Base-by-base conservation (phyloP, 371 early-diverging fungal species). In the Mucor saturninus region DNA sequence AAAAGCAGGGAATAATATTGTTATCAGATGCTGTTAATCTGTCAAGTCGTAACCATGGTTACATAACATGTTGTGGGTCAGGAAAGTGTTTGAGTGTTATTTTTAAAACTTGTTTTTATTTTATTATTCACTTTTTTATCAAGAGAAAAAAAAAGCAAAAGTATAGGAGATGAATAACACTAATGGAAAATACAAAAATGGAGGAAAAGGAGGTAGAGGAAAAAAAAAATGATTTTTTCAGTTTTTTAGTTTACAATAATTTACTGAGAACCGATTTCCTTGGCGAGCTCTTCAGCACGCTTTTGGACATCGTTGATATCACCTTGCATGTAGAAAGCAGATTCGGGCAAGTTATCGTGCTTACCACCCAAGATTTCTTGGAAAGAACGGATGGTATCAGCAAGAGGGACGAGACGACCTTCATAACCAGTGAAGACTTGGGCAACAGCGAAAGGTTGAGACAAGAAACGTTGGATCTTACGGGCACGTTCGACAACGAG, bases 271-370 rank as follows among this genome's bases (percentile, higher is more conserved):
- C 64, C 65, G 64, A 71, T 60, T 61, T 72, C 73, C 73, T 72
- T 89, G 75, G 93, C 91, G 68, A 95, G 88, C 74, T 93, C 91
- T 64, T 89, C 93, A 62, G 95, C 95, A 88, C 95, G 95, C 83
- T 86, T 85, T 67, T 83, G 83, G 68, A 91, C 96, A 83, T 96
- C 96, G 63, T 92, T 92, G 70, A 97, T 90, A 77, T 94, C 95
- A 83, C 97, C 97, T 65, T 91, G 89, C 94, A 96, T 96, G 88
- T 90, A 97, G 91, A 97, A 97, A 63, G 97, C 95, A 62, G 93
- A 88, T 80, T 97, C 97, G 94, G 96, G 75, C 64, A 96, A 86
- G 67, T 74, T 66, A 80, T 97, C 98, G 87, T 95, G 93, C 89
- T 96, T 98, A 66, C 96, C 98, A 56, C 92, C 95, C 42, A 97